A percentile compares a stretch with the other conserved stretches of the same genome.
Evolutionary conservation across 495 filamentous ascomycete genomes (phyloP).

Genomic region (Aspergillus funiculosus): DNA sequence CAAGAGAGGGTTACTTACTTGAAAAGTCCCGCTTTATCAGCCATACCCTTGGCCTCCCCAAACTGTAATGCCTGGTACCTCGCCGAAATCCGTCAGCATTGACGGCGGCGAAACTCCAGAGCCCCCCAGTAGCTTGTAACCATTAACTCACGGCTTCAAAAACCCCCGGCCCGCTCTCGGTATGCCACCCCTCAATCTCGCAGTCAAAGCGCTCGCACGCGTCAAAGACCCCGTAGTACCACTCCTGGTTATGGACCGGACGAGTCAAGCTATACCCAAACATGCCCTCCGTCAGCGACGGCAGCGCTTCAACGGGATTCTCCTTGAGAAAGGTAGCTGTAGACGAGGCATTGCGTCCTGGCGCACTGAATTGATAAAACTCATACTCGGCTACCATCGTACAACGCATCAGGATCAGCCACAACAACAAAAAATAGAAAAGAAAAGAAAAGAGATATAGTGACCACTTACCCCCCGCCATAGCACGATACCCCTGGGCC

Average conservation of each 20-base stretch:
- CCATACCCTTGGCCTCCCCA: conserved; percentile 77
- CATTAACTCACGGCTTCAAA: conserved; percentile 70
- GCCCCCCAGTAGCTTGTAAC: neutral
- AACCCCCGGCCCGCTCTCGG: conserved; percentile 91
- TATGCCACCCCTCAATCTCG: conserved; percentile 93
- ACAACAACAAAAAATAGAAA: too few species aligned
- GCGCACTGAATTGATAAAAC: conserved; percentile 88
- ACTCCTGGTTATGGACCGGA: conserved; percentile 87
- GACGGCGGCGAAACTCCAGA: neutral
- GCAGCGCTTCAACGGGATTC: conserved; percentile 66
- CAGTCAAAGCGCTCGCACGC: conserved; percentile 76
- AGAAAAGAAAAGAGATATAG: neutral
- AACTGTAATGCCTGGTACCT: conserved; percentile 66
- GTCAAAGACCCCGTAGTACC: conserved; percentile 87
- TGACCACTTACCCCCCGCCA: conserved; percentile 83
- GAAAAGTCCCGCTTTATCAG: conserved; percentile 85
- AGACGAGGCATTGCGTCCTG: conserved; percentile 60
- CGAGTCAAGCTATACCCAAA: conserved; percentile 95
- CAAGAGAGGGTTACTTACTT: conserved; percentile 65
- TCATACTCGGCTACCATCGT: conserved; percentile 95
- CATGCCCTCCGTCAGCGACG: conserved; percentile 89
- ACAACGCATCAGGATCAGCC: neutral
- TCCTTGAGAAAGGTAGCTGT: conserved; percentile 67
- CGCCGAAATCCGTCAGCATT: conserved; percentile 6
- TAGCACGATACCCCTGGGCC: conserved; percentile 63